These are phyloP conservation scores for Pleurotus sapidus DNA, from an alignment of 768 basidiomycete species.

Conservation along the genomic window DNA sequence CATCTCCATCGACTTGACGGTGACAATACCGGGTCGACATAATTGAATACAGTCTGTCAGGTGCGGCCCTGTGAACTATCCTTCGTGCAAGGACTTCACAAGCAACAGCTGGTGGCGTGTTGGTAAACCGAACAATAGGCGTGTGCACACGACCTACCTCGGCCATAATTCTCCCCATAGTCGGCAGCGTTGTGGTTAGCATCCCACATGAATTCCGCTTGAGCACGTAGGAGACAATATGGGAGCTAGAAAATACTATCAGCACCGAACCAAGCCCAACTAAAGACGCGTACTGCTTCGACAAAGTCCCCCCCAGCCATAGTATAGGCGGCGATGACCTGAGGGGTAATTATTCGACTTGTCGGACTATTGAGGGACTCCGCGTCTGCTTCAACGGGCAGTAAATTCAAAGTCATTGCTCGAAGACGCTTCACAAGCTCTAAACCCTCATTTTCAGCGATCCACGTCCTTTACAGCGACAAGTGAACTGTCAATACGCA, in stretches of 20 bases:
- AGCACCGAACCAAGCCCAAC: slow-evolving; percentile 1
- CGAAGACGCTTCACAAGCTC: slow-evolving; percentile 82
- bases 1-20: slow-evolving; percentile 70
- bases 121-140: slow-evolving; percentile 1
- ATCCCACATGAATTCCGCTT: slow-evolving; percentile 79
- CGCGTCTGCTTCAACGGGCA: slow-evolving; percentile 79
- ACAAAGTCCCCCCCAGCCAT: slow-evolving; percentile 85
- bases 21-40: slow-evolving; percentile 81
- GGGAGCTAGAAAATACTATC: slow-evolving; percentile 52
- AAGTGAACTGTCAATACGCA: slow-evolving; percentile 30
- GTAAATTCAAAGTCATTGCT: slow-evolving; percentile 66
- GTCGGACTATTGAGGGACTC: slow-evolving; percentile 69
- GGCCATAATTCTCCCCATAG: slow-evolving; percentile 79
- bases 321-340: slow-evolving; percentile 72
- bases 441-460: slow-evolving; percentile 21
- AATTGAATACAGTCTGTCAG: slow-evolving; percentile 61
- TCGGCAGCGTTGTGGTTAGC: slow-evolving; percentile 81
- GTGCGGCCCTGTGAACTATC: slow-evolving; percentile 67
- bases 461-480: too few relatives aligned
- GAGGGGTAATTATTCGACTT: slow-evolving; percentile 79
- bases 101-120: slow-evolving; percentile 53
- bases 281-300: slow-evolving; percentile 60
- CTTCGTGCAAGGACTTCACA: slow-evolving; percentile 84
- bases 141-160: slow-evolving; percentile 48
- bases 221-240: slow-evolving; percentile 74